Evolutionary conservation across 1,284 basidiomycete species (phyloP), one percentile per base, ranked within the genome.

Genomic region (Puccinia polysora): DNA sequence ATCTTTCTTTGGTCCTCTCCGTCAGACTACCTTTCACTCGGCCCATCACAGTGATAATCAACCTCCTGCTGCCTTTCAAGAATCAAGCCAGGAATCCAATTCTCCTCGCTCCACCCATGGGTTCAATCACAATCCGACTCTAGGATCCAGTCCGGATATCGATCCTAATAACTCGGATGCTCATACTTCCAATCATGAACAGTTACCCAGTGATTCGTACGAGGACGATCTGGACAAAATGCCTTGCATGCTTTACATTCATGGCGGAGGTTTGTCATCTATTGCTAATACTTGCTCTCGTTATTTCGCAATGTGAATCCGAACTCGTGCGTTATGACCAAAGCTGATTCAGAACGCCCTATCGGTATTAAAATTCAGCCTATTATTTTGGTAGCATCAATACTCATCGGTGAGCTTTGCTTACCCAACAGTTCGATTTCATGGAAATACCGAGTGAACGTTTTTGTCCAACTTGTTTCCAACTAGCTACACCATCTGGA

Each of bases 401-500:
- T 56, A 83, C 83, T 1, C 83, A 83, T 73, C 80, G 81, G 12
- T 75, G 71, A 70, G 74, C 68, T 74, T 74, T 73, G 8, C 58
- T 65, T 52, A 43, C 25, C n/a, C 65, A 25, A 30, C 55, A 23
- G n/a, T 23, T 12, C 25, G 14, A 36, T 23, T 10, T 64, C 8
- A 20, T 1, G 18, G 28, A 32, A 43, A 14, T 40, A 36, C 50
- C 64, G 68, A 58, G 45, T 50, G 30, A 60, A 47, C n/a, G n/a
- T 36, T 49, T 53, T 15, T n/a, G 38, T 18, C 40, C 32, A 25
- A 2, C 36, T 65, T 58, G 8, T 14, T 38, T 50, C 6, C 58
- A 30, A 8, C 7, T 32, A 50, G 90, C 76, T 88, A 91, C 76
- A 87, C 86, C 73, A 87, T 94, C 52, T 91, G 92, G 81, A 85